These are phyloP conservation scores for Setaria italica DNA, from an alignment of 202 grass and related monocot genomes.

Conservation along the genomic window DNA sequence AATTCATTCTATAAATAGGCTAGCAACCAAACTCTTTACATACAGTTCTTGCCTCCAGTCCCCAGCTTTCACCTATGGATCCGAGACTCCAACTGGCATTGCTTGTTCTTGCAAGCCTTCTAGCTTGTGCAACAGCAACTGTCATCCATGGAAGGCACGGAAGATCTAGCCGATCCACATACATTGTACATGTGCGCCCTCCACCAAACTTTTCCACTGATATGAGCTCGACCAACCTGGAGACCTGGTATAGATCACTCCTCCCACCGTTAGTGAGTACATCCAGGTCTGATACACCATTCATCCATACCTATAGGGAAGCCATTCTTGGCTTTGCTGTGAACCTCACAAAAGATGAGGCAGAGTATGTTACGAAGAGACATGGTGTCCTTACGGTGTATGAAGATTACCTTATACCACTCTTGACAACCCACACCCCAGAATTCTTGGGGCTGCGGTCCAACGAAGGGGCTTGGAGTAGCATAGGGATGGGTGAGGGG, in stretches of 20 bases:
- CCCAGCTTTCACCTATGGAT: neutral
- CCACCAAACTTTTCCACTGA: neutral
- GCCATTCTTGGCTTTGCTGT: slow-evolving; percentile 37
- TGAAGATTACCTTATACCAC: neutral
- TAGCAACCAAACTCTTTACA: too few relatives aligned
- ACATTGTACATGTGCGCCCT: slow-evolving; percentile 12
- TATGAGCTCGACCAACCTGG: neutral
- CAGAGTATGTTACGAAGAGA: slow-evolving; percentile 8
- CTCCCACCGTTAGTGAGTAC: neutral
- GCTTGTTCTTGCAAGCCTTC: neutral
- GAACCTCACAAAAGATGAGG: slow-evolving; percentile 41
- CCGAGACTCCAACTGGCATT: neutral
- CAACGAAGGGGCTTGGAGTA: slow-evolving; percentile 13
- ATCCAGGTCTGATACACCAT: neutral
- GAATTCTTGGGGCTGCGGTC: slow-evolving; percentile 34
- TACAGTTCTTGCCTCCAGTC: neutral
- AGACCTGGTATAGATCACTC: slow-evolving; percentile 42
- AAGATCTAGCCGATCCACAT: slow-evolving; percentile 9
- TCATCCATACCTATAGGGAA: slow-evolving; percentile 44
- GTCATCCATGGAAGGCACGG: neutral
- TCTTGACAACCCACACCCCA: slow-evolving; percentile 43
- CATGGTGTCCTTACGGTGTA: slow-evolving; percentile 44
- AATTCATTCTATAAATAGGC: slow-evolving; percentile 20
- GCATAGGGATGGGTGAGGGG: slow-evolving; percentile 31
- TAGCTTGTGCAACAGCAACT: neutral